Conservation (phyloP, 2,329 filamentous ascomycete genomes). For the Blastomyces emzantsi region DNA sequence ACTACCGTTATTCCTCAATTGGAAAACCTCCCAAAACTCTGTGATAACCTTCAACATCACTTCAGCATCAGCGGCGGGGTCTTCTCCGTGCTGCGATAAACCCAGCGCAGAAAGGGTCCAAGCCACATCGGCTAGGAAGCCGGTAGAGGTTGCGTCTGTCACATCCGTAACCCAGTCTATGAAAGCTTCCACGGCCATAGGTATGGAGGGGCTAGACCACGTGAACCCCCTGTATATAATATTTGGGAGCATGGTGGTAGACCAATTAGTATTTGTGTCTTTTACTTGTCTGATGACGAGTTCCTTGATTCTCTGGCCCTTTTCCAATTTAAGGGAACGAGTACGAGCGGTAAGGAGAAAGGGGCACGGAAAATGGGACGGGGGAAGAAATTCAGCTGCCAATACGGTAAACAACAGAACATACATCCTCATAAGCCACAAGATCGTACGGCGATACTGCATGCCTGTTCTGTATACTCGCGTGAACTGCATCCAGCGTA, state of each 20-base stretch:
- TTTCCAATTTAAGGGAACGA: too few species aligned
- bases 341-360: too few species aligned
- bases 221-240: constrained; percentile 12
- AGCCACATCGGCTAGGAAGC: constrained; percentile 16
- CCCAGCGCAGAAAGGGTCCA: constrained; percentile 15
- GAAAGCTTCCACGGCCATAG: constrained; percentile 14
- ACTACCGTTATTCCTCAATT: constrained; percentile 2
- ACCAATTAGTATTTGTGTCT: background rate
- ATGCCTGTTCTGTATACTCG: constrained; percentile 14
- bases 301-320: too few species aligned
- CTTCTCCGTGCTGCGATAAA: constrained; percentile 13
- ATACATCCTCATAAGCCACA: constrained; percentile 16
- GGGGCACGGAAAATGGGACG: background rate
- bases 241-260: background rate
- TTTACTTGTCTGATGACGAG: background rate
- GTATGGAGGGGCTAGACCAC: constrained; percentile 14
- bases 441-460: constrained; percentile 15
- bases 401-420: background rate
- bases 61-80: constrained; percentile 12
- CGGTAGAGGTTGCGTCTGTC: constrained; percentile 13
- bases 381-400: too few species aligned
- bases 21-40: constrained; percentile 16
- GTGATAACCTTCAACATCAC: constrained; percentile 11
- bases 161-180: constrained; percentile 18
- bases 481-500: constrained; percentile 15